Evolutionary conservation across 768 basidiomycete species (phyloP).

Genomic region (Suillus variegatus): DNA sequence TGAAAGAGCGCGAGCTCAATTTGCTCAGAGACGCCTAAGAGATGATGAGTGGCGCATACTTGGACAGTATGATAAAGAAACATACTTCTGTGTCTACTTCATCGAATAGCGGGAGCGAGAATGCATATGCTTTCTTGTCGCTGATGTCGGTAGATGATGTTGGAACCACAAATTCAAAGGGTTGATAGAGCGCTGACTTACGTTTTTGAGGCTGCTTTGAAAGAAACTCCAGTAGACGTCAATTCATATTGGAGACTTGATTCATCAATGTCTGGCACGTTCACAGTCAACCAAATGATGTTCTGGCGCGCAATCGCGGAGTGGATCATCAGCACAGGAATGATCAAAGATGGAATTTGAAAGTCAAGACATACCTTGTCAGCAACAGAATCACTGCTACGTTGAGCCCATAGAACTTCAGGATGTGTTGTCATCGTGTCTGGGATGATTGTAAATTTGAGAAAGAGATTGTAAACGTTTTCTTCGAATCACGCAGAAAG

Average conservation of each 20-base stretch:
- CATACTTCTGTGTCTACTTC: constrained; percentile 77
- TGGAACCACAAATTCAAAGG: constrained; percentile 9
- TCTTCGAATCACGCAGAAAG: constrained; percentile 33
- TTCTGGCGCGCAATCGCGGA: constrained; percentile 57
- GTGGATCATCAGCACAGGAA: constrained; percentile 5
- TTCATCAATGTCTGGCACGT: constrained; percentile 72
- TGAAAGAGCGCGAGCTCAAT: constrained; percentile 67
- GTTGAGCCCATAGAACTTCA: constrained; percentile 94
- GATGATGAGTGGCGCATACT: constrained; percentile 19
- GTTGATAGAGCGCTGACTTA: constrained; percentile 35
- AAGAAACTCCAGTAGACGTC: constrained; percentile 55
- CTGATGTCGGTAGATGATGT: constrained; percentile 24
- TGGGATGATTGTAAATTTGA: constrained; percentile 15
- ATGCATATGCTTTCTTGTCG: constrained; percentile 67
- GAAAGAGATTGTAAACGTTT: constrained; percentile 11
- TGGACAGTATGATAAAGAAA: constrained; percentile 9
- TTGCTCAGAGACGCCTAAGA: constrained; percentile 56
- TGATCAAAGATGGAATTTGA: background rate
- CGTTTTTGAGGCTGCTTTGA: constrained; percentile 68
- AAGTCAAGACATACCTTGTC: constrained; percentile 58
- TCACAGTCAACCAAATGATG: constrained; percentile 81
- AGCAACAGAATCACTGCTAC: constrained; percentile 65
- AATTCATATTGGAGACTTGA: constrained; percentile 60
- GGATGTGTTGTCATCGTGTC: constrained; percentile 59
- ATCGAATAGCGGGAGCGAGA: constrained; percentile 73